Evolutionary conservation across 2,329 filamentous ascomycete genomes (phyloP), one percentile per base, ranked within the genome.

Genomic region (Lachnellula willkommii): DNA sequence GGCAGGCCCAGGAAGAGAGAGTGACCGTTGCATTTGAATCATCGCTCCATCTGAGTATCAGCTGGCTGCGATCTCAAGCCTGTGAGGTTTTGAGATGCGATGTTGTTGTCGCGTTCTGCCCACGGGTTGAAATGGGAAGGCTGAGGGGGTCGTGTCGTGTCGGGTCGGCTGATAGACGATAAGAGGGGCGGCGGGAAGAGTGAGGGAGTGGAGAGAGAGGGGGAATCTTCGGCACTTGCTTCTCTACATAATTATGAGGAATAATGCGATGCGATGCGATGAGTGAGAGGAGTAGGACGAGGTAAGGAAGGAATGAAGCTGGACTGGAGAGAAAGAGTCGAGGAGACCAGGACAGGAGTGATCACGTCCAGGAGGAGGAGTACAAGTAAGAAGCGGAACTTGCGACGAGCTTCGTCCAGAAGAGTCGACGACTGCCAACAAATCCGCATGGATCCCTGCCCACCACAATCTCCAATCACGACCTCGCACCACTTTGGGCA

Each of bases 11-110:
- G 68, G 68, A 22, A 69, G 67, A 60, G 68, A 70, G 57, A 68
- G 65, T 57, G 68, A 70, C 60, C 68, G 66, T 63, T 70, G 67
- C 67, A 69, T 70, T 62, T 62, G 59, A 61, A 68, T 69, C 68
- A 70, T 69, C 56, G 55, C 66, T 68, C 65, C 64, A 70, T 70
- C 59, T 67, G 64, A 58, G 51, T 54, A n/a, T 32, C 36, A 26
- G 52, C 55, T 59, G 55, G 53, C 47, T 62, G 60, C 60, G 51
- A 60, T 62, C 62, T 63, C 65, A 63, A 65, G 65, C 65, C 28
- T 57, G 56, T 36, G 24, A 56, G 61, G 63, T 63, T 50, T 57
- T 61, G 64, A 67, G 65, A 64, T 64, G 54, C 59, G 50, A 48
- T 35, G 42, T 43, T 47, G 49, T 37, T 48, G 49, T 43, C 49